Percentiles rank a stretch among this genome's conserved stretches.
These are phyloP conservation scores for Pelargonium australe DNA, from an alignment of 441 rosid species.

Conservation along the genomic window DNA sequence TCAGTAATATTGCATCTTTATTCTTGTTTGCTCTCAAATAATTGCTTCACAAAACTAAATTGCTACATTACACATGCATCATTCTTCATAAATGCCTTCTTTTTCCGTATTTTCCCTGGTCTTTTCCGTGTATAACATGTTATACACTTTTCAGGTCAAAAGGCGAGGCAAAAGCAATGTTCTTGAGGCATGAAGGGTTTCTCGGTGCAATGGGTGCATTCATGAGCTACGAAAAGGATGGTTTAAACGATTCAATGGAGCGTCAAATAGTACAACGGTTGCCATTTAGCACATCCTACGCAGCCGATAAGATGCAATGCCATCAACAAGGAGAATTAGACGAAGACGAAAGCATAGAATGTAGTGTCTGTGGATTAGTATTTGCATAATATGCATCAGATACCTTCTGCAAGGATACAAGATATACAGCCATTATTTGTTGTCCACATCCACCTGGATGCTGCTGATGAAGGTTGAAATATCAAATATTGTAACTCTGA, in stretches of 20 bases:
- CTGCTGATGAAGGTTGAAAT: not conserved
- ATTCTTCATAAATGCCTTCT: no score
- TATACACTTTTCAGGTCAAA: not conserved
- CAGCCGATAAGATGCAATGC: conserved; percentile 26
- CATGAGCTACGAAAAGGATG: conserved; percentile 4
- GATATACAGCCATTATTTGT: not conserved
- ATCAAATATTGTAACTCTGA: not conserved
- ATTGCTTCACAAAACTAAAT: no score
- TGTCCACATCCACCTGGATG: not conserved
- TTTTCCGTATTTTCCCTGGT: no score
- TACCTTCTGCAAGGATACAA: not conserved
- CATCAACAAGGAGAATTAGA: conserved; percentile 24
- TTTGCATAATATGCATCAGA: not conserved
- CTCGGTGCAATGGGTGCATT: conserved; percentile 6
- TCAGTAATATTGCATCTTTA: no score
- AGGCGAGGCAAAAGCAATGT: conserved; percentile 6
- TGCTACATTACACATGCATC: no score
- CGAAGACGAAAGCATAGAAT: conserved; percentile 36
- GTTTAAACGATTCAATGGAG: not conserved
- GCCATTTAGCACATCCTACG: conserved; percentile 17
- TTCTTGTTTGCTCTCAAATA: no score
- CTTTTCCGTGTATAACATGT: no score
- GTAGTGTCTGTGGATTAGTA: conserved; percentile 28
- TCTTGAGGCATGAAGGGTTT: conserved; percentile 4
- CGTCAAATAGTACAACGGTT: conserved; percentile 12